Evolutionary conservation across 371 early-diverging fungal species (phyloP).

Genomic region (Mortierella sp.): DNA sequence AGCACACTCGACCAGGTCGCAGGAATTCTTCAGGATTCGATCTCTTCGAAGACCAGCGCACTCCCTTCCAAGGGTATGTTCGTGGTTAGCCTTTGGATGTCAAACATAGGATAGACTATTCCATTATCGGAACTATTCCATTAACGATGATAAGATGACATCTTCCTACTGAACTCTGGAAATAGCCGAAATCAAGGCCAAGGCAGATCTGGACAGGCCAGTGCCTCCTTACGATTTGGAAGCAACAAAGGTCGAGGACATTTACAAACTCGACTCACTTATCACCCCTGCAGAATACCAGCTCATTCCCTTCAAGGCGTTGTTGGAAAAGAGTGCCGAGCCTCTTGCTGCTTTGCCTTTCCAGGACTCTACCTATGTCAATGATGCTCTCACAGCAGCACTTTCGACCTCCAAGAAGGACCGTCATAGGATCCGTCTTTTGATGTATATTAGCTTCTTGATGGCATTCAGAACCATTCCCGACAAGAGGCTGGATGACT

Average conservation of each 20-base stretch:
- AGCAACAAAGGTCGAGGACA: conserved; percentile 73
- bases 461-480: conserved; percentile 73
- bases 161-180: too few relatives aligned
- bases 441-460: conserved; percentile 80
- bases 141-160: too few relatives aligned
- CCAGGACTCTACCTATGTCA: conserved; percentile 62
- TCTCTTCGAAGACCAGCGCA: conserved; percentile 65
- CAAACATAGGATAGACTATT: too few relatives aligned
- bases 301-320: conserved; percentile 65
- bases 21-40: conserved; percentile 65
- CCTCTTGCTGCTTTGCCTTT: conserved; percentile 59
- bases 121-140: too few relatives aligned
- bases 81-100: too few relatives aligned
- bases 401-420: conserved; percentile 74
- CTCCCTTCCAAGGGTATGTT: conserved; percentile 62
- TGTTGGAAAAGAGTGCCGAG: conserved; percentile 60
- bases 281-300: conserved; percentile 71
- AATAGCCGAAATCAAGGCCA: conserved; percentile 62
- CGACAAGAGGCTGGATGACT: conserved; percentile 62
- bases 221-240: conserved; percentile 78
- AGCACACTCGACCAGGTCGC: conserved; percentile 68
- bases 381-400: conserved; percentile 58
- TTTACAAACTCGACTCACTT: conserved; percentile 80
- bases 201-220: conserved; percentile 67
- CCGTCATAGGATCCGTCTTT: conserved; percentile 63